These are phyloP conservation scores for Cucurbita pepo DNA, from an alignment of 306 rosid species.

Conservation along the genomic window DNA sequence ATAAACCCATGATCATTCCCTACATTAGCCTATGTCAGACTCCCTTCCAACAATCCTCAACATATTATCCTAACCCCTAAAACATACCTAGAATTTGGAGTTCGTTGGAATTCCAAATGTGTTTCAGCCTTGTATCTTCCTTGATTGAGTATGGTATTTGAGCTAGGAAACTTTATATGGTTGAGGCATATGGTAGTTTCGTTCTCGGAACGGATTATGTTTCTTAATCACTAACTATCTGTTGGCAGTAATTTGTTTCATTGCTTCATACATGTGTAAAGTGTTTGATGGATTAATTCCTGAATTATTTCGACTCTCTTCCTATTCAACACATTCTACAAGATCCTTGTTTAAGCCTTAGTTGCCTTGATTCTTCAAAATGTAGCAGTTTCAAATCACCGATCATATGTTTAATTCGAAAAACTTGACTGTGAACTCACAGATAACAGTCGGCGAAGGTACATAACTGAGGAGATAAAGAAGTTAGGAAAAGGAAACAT, in stretches of 20 bases:
- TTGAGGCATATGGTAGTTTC: background rate
- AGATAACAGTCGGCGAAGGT: slow-evolving; percentile 35
- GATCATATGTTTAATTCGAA: background rate
- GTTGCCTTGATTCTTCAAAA: background rate
- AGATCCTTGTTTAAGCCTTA: background rate
- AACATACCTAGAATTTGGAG: background rate
- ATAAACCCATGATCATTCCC: no score
- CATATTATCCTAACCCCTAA: background rate
- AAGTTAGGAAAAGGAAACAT: slow-evolving; percentile 62
- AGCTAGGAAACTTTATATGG: background rate
- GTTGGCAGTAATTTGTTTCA: background rate
- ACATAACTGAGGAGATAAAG: slow-evolving; percentile 37
- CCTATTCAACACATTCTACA: background rate
- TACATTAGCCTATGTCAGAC: no score
- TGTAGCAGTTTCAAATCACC: background rate
- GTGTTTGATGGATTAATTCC: background rate
- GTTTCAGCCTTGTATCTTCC: background rate
- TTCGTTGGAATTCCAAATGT: background rate
- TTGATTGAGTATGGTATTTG: background rate
- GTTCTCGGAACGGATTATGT: background rate
- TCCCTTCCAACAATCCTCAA: background rate
- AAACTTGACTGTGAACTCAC: background rate
- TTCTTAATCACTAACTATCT: background rate
- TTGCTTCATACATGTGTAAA: background rate
- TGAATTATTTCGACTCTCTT: background rate